Percentiles rank a stretch among this genome's conserved stretches.
Conservation (phyloP, 1,284 basidiomycete genomes). For the Boletus mariae region DNA sequence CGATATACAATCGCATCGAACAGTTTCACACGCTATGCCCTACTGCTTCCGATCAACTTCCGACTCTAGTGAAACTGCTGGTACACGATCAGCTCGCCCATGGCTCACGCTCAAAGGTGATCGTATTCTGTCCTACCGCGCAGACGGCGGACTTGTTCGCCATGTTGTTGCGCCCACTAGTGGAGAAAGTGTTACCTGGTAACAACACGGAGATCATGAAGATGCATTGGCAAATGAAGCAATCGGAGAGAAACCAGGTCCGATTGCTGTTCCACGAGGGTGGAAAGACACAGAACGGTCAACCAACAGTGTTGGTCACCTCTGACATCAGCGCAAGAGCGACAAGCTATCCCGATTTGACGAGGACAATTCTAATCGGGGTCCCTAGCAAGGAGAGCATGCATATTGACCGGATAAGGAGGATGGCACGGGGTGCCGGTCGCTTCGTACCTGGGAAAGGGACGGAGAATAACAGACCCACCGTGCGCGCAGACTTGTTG, state of each 20-base stretch:
- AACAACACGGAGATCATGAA: conserved; percentile 63
- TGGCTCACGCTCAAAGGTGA: conserved; percentile 69
- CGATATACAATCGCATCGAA: conserved; percentile 74
- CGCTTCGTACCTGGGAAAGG: conserved; percentile 40
- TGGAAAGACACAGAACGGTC: conserved; percentile 44
- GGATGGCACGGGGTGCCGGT: conserved; percentile 80
- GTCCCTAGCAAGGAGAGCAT: conserved; percentile 69
- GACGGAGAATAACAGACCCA: neutral
- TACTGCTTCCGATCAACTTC: conserved; percentile 66
- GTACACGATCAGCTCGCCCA: conserved; percentile 87
- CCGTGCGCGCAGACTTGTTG: conserved; percentile 74
- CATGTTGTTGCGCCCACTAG: conserved; percentile 56
- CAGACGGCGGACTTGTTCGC: conserved; percentile 80
- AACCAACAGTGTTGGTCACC: conserved; percentile 70
- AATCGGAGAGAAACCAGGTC: conserved; percentile 35
- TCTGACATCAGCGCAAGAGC: conserved; percentile 92
- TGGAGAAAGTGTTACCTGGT: conserved; percentile 45
- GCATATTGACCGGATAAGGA: conserved; percentile 91
- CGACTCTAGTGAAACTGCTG: conserved; percentile 78
- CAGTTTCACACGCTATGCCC: conserved; percentile 82
- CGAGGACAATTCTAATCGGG: conserved; percentile 92
- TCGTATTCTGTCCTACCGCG: conserved; percentile 90
- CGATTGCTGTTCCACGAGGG: conserved; percentile 42
- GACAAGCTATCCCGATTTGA: conserved; percentile 88
- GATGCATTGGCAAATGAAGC: conserved; percentile 82